Percentiles rank a stretch among this genome's conserved stretches.
These are phyloP conservation scores for Chondrostereum purpureum DNA, from an alignment of 1,284 basidiomycete genomes.

Conservation along the genomic window DNA sequence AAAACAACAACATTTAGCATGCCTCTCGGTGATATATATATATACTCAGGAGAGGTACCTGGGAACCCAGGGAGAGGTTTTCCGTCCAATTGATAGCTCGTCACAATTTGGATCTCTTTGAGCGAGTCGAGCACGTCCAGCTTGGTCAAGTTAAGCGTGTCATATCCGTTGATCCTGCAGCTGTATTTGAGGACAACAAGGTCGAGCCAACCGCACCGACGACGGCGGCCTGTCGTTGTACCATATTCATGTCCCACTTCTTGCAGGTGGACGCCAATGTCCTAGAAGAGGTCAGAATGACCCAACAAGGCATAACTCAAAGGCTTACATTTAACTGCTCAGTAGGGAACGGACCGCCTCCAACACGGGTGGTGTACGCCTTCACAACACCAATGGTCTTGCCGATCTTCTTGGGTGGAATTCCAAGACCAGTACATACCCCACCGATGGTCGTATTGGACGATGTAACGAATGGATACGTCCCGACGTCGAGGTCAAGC, in stretches of 20 bases:
- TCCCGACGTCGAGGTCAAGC: conserved; percentile 97
- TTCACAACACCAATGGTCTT: conserved; percentile 90
- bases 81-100: conserved; percentile 77
- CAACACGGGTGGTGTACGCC: conserved; percentile 96
- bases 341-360: conserved; percentile 95
- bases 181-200: conserved; percentile 94
- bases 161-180: conserved; percentile 93
- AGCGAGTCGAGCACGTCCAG: conserved; percentile 89
- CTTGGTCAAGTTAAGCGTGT: conserved; percentile 91
- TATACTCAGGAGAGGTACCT: conserved; percentile 46
- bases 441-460: conserved; percentile 92
- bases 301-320: conserved; percentile 4
- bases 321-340: conserved; percentile 81
- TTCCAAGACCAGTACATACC: conserved; percentile 92
- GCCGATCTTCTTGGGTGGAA: conserved; percentile 85
- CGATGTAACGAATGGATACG: conserved; percentile 95
- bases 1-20: too few relatives aligned
- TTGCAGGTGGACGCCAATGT: conserved; percentile 83
- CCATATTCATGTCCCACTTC: conserved; percentile 93
- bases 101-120: conserved; percentile 83
- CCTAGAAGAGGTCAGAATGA: conserved; percentile 33
- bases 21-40: conserved; percentile 8
- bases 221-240: conserved; percentile 84
- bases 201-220: conserved; percentile 97
- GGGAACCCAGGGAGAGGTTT: conserved; percentile 84